Conservation (phyloP, 2,329 filamentous ascomycete genomes). For the Aspergillus tamarii region DNA sequence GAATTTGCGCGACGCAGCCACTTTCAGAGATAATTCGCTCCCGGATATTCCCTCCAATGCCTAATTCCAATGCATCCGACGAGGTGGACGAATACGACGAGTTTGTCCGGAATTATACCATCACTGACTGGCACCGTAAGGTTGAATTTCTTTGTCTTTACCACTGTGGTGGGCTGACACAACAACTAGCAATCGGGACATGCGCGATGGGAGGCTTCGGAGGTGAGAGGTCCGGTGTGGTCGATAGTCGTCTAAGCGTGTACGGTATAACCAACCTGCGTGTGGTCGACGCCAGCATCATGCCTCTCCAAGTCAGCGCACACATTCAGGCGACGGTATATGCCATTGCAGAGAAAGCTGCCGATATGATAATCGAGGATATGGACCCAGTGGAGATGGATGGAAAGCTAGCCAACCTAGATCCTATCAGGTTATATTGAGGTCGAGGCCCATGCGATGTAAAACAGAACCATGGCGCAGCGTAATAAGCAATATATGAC, state of each 20-base stretch:
- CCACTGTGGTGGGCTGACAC: not conserved
- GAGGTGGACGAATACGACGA: constrained; percentile 5
- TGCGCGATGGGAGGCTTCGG: not conserved
- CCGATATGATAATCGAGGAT: not conserved
- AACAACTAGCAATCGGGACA: not conserved
- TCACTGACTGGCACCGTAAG: constrained; percentile 28
- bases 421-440: too few relatives aligned
- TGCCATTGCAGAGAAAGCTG: not conserved
- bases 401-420: not conserved
- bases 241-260: not conserved
- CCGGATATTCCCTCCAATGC: not conserved
- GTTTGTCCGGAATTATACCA: constrained; percentile 21
- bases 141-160: not conserved
- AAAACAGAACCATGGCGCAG: too few relatives aligned
- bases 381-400: not conserved
- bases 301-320: not conserved
- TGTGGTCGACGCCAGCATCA: not conserved
- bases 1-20: constrained; percentile 43
- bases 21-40: constrained; percentile 40
- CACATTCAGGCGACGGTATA: not conserved
- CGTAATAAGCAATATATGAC: too few relatives aligned
- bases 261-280: not conserved
- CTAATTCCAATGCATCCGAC: not conserved
- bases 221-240: not conserved
- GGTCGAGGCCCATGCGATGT: too few relatives aligned